These are phyloP conservation scores for Aspergillus olivimuriae DNA, from an alignment of 495 filamentous ascomycete genomes.

Conservation along the genomic window DNA sequence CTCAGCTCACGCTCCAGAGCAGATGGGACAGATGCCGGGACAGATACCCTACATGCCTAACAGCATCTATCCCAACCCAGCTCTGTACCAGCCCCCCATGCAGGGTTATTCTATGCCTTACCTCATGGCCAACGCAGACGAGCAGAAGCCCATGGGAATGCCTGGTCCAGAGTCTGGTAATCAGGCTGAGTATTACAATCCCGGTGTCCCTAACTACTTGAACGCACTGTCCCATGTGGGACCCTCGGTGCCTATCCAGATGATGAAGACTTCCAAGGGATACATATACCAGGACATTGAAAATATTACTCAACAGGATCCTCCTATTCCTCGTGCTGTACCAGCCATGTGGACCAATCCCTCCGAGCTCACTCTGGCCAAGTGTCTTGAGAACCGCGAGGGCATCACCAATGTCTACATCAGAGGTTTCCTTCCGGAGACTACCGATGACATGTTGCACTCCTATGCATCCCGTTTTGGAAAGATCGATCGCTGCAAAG, in stretches of 20 bases:
- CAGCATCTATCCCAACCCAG: constrained; percentile 18
- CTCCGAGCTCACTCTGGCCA: constrained; percentile 72
- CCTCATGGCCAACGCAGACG: constrained; percentile 25
- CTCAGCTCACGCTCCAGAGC: constrained; percentile 21
- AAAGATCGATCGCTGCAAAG: constrained; percentile 86
- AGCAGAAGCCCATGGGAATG: constrained; percentile 16
- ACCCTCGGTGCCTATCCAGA: constrained; percentile 27
- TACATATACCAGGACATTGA: constrained; percentile 62
- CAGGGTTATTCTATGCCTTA: constrained; percentile 27
- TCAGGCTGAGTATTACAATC: constrained; percentile 20
- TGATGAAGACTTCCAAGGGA: constrained; percentile 44
- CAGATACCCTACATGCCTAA: constrained; percentile 26
- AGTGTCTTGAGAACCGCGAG: constrained; percentile 84
- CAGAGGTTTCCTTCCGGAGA: constrained; percentile 87
- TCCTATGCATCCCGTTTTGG: constrained; percentile 82
- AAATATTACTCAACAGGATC: constrained; percentile 63
- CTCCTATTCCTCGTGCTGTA: constrained; percentile 81
- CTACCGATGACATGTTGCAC: constrained; percentile 82
- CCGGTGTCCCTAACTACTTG: constrained; percentile 16
- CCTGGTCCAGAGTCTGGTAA: constrained; percentile 14
- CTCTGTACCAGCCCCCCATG: constrained; percentile 18
- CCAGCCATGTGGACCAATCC: constrained; percentile 74
- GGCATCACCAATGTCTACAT: constrained; percentile 96
- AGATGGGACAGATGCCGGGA: constrained; percentile 23
- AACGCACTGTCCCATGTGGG: constrained; percentile 18